Evolutionary conservation across 306 rosid genomes (phyloP).

Genomic region (Arachis hypogaea): DNA sequence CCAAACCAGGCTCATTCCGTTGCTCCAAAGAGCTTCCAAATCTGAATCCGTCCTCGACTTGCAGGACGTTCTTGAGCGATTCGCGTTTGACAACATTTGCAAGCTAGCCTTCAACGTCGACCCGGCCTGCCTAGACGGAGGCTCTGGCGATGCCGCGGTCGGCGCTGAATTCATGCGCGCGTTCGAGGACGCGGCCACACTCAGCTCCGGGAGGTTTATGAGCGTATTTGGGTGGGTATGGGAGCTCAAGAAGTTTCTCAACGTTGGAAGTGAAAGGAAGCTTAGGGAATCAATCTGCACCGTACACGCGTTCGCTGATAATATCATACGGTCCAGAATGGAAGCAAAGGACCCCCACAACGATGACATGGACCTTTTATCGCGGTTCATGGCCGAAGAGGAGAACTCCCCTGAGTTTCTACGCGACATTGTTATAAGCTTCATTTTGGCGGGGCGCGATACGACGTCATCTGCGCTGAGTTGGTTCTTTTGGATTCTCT

Average conservation of each 20-base stretch:
- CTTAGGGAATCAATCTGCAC: slow-evolving; percentile 48
- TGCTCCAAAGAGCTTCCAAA: slow-evolving; percentile 42
- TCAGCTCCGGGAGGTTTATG: slow-evolving; percentile 55
- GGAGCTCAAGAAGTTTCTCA: slow-evolving; percentile 44
- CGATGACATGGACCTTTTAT: slow-evolving; percentile 48
- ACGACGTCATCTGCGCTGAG: slow-evolving; percentile 69
- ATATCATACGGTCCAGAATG: slow-evolving; percentile 55
- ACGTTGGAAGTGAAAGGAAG: slow-evolving; percentile 53
- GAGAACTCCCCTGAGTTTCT: slow-evolving; percentile 52
- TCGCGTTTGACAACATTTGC: slow-evolving; percentile 73
- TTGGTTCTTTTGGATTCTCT: slow-evolving; percentile 78
- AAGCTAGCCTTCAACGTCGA: slow-evolving; percentile 68
- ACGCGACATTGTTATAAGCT: slow-evolving; percentile 66
- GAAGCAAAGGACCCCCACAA: slow-evolving; percentile 6
- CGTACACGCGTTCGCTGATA: slow-evolving; percentile 59
- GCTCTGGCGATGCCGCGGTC: slow-evolving; percentile 22
- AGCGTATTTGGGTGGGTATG: slow-evolving; percentile 20
- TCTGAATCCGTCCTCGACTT: slow-evolving; percentile 46
- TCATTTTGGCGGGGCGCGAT: slow-evolving; percentile 76
- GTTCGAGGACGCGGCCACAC: slow-evolving; percentile 58
- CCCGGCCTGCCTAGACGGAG: slow-evolving; percentile 59
- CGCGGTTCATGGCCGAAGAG: slow-evolving; percentile 58
- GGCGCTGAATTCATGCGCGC: slow-evolving; percentile 63
- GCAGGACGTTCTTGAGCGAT: slow-evolving; percentile 67
- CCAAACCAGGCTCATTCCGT: slow-evolving; percentile 51